phyloP scores from a whole-genome alignment of 768 basidiomycete species.

The Naganishia vishniacii region DNA sequence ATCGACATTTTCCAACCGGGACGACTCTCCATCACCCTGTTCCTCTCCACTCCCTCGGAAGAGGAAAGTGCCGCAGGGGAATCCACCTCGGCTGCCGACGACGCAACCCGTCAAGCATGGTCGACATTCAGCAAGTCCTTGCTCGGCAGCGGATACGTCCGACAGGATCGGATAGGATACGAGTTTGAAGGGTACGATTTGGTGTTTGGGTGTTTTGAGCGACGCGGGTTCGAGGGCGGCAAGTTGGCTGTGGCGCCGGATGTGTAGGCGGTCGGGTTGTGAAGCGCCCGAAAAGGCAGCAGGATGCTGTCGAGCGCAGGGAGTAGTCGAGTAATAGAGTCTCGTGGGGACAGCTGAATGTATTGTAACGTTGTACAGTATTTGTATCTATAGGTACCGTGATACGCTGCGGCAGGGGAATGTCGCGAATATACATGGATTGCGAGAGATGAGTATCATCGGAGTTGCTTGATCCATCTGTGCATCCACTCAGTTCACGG shows the following conservation, averaged over 20 bases:
- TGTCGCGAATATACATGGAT: no score
- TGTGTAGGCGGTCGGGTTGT: neutral
- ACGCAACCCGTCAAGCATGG: conserved; percentile 70
- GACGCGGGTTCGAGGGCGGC: conserved; percentile 37
- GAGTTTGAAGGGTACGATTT: conserved; percentile 69
- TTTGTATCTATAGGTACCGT: conserved; percentile 5
- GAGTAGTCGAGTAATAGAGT: no score
- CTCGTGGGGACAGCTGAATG: no score
- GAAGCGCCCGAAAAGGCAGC: neutral
- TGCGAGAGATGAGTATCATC: no score
- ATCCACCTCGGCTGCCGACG: conserved; percentile 59
- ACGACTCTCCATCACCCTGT: conserved; percentile 76
- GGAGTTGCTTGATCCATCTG: no score
- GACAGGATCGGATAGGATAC: conserved; percentile 97
- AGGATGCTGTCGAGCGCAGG: no score
- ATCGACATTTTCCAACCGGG: conserved; percentile 89
- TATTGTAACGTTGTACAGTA: neutral
- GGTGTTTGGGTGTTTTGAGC: conserved; percentile 48
- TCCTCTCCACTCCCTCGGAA: conserved; percentile 57
- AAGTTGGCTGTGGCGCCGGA: conserved; percentile 11
- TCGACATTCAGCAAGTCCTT: conserved; percentile 49
- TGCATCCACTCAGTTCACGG: no score
- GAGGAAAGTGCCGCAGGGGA: neutral
- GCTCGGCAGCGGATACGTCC: conserved; percentile 56
- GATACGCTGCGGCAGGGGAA: no score